A percentile compares a stretch with the other conserved stretches of the same genome.
phyloP scores from a whole-genome alignment of 1,284 basidiomycete genomes.

The Moniliophthora roreri region DNA sequence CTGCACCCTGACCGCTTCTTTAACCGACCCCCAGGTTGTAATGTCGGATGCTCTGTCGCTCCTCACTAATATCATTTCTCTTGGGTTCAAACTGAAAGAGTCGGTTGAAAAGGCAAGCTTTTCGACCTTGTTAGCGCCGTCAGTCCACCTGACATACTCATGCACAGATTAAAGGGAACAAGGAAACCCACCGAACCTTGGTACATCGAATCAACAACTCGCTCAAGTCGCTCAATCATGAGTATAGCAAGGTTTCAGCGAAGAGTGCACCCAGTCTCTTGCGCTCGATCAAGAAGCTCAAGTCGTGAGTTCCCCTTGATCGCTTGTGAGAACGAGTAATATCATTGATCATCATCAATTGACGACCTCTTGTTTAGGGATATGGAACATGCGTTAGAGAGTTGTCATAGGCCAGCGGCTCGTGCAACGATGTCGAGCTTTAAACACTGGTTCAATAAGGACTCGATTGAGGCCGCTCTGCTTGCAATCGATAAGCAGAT shows the following conservation, averaged over 20 bases:
- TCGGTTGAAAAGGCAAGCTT: conserved; percentile 8
- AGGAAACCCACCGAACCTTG: conserved; percentile 8
- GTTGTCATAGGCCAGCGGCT: conserved; percentile 2
- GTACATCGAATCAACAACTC: conserved; percentile 14
- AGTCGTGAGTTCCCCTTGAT: conserved; percentile 3
- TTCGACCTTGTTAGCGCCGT: not conserved
- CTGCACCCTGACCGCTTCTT: not conserved
- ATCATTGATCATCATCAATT: not conserved
- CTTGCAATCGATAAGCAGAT: conserved; percentile 16
- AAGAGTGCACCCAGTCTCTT: conserved; percentile 2
- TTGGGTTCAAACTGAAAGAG: conserved; percentile 12
- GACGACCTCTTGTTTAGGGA: conserved; percentile 1
- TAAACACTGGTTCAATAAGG: conserved; percentile 11
- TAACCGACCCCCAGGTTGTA: not conserved
- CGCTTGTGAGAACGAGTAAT: not conserved
- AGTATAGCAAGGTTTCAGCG: conserved; percentile 6
- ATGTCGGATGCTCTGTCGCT: conserved; percentile 11
- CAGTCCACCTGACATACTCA: not conserved
- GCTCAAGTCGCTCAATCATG: conserved; percentile 7
- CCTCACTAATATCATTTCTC: conserved; percentile 8
- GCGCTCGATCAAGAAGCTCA: conserved; percentile 8
- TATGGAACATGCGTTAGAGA: conserved; percentile 7
- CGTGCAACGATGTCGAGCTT: conserved; percentile 2
- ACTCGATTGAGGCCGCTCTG: conserved; percentile 12
- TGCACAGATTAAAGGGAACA: conserved; percentile 13